These are phyloP conservation scores for Entelexis paramagnoliae DNA, from an alignment of 1,139 yeast genomes.

Conservation along the genomic window DNA sequence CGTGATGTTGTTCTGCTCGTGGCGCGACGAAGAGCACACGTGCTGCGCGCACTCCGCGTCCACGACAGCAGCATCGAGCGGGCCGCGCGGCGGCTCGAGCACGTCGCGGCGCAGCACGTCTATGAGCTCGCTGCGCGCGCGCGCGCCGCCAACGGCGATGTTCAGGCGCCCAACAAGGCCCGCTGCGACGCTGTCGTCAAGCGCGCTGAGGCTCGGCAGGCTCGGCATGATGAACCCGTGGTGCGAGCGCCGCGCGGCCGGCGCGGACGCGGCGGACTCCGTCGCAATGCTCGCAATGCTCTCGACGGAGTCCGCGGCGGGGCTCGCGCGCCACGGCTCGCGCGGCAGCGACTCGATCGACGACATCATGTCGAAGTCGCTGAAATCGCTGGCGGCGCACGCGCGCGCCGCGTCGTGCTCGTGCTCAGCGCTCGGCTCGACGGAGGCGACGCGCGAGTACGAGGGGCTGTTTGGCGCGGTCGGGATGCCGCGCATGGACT, in stretches of 20 bases:
- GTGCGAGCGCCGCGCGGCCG: background rate
- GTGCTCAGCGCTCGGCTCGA: background rate
- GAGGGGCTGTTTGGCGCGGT: constrained; percentile 17
- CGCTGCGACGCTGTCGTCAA: background rate
- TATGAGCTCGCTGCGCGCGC: background rate
- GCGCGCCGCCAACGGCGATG: constrained; percentile 3
- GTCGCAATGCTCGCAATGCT: no score
- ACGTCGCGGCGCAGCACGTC: background rate
- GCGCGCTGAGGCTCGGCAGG: constrained; percentile 5
- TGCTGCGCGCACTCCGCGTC: background rate
- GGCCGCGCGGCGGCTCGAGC: background rate
- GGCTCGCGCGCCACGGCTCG: background rate
- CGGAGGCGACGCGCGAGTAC: background rate
- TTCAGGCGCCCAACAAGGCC: constrained; percentile 7
- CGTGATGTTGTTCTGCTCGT: constrained; percentile 10
- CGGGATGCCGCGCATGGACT: constrained; percentile 12
- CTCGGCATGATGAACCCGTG: constrained; percentile 13
- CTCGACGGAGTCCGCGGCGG: background rate
- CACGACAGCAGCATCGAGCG: background rate
- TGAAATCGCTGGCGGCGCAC: no score
- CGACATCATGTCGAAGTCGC: constrained; percentile 19
- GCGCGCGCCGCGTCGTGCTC: background rate
- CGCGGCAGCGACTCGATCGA: constrained; percentile 14
- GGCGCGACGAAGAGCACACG: constrained; percentile 9
- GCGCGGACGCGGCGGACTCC: background rate